Conservation (phyloP, 441 rosid genomes). For the Corymbia citriodora region DNA sequence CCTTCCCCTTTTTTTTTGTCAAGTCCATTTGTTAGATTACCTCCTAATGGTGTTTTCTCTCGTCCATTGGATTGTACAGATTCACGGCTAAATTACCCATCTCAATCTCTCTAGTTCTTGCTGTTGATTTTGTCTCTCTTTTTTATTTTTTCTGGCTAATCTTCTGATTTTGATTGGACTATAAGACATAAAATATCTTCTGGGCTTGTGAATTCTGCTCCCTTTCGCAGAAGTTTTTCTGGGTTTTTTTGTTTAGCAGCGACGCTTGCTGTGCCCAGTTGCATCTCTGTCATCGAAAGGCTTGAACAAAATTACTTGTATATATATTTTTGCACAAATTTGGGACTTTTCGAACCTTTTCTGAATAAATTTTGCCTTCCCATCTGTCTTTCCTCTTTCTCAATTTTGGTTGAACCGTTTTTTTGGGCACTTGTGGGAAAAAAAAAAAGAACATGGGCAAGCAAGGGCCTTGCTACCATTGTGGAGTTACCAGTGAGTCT, state of each 20-base stretch:
- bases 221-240: conserved; percentile 13
- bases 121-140: neutral
- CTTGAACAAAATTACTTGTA: neutral
- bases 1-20: neutral
- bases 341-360: neutral
- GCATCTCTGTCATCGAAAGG: neutral
- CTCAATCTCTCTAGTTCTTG: neutral
- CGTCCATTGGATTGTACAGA: neutral
- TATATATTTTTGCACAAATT: neutral
- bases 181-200: neutral
- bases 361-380: neutral
- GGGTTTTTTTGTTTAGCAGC: conserved; percentile 17
- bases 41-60: neutral
- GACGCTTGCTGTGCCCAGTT: neutral
- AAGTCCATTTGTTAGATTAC: neutral
- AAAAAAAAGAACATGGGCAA: conserved; percentile 67
- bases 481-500: conserved; percentile 99
- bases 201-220: neutral
- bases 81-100: neutral
- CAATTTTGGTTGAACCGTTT: neutral
- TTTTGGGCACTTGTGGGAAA: neutral
- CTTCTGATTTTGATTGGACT: neutral
- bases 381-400: neutral
- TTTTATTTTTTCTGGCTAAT: neutral
- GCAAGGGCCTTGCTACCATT: conserved; percentile 99